phyloP scores from a whole-genome alignment of 768 basidiomycete genomes.

The Hydnomerulius pinastri region DNA sequence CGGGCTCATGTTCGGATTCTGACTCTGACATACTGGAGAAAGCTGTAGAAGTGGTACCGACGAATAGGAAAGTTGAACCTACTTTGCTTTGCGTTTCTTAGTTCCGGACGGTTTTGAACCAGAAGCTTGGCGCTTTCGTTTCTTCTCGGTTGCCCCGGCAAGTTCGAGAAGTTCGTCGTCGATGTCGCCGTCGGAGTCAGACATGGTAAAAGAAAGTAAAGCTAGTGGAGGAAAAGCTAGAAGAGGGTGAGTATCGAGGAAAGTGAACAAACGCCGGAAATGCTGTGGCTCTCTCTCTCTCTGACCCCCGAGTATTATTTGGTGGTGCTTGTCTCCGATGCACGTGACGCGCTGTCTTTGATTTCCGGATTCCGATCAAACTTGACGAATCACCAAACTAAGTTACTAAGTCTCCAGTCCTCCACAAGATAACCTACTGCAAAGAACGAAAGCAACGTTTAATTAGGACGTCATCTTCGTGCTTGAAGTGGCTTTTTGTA shows the following conservation, averaged over 20 bases:
- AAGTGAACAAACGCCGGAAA: not conserved
- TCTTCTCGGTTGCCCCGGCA: slow-evolving; percentile 68
- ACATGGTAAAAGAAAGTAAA: slow-evolving; percentile 35
- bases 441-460: too few relatives aligned
- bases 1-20: slow-evolving; percentile 54
- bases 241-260: slow-evolving; percentile 2
- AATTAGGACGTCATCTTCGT: too few relatives aligned
- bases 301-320: not conserved
- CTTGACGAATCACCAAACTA: too few relatives aligned
- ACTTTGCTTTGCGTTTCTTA: slow-evolving; percentile 78
- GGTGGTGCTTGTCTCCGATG: too few relatives aligned
- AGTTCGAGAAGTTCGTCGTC: slow-evolving; percentile 81
- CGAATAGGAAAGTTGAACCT: slow-evolving; percentile 32
- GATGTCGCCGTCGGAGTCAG: slow-evolving; percentile 53
- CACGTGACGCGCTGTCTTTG: too few relatives aligned
- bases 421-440: too few relatives aligned
- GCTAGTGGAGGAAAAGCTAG: not conserved
- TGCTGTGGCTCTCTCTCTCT: too few relatives aligned
- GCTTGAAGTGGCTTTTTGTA: too few relatives aligned
- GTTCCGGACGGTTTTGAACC: slow-evolving; percentile 43
- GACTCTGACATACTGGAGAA: slow-evolving; percentile 40
- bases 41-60: not conserved
- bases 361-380: too few relatives aligned
- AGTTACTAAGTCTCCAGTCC: too few relatives aligned
- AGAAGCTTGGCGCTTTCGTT: slow-evolving; percentile 59